Evolutionary conservation across 2,329 filamentous ascomycete species (phyloP).

Genomic region (Diaporthe citrichinensis): DNA sequence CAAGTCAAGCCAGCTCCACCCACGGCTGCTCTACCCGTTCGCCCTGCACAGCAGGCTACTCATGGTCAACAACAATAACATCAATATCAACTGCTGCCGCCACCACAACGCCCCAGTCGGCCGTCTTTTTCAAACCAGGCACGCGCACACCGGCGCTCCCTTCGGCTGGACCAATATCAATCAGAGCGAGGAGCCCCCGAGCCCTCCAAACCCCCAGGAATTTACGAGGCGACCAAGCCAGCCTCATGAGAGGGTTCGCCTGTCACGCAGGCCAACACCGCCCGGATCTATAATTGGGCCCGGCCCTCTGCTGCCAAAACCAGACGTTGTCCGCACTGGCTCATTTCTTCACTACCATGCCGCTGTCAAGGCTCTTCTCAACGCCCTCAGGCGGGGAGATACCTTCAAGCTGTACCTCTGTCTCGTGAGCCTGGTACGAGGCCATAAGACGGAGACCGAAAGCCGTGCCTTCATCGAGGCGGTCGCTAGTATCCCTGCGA

Average conservation of each 20-base stretch:
- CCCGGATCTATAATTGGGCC: background rate
- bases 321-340: background rate
- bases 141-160: background rate
- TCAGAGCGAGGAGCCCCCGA: background rate
- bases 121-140: background rate
- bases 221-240: background rate
- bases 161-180: background rate
- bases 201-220: background rate
- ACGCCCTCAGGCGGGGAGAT: slow-evolving; percentile 37
- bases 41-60: background rate
- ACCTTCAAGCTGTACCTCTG: slow-evolving; percentile 36
- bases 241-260: background rate
- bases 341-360: slow-evolving; percentile 2
- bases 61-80: background rate
- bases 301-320: background rate
- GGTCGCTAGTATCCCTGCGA: slow-evolving; percentile 60
- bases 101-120: background rate
- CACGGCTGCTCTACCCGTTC: background rate
- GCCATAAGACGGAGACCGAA: slow-evolving; percentile 37
- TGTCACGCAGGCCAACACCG: background rate
- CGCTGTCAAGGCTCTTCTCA: slow-evolving; percentile 29
- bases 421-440: slow-evolving; percentile 44
- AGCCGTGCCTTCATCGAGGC: slow-evolving; percentile 45
- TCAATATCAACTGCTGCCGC: background rate
- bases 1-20: slow-evolving; percentile 14